These are phyloP conservation scores for Hanseniaspora meyeri DNA, from an alignment of 805 yeast genomes.

Conservation along the genomic window DNA sequence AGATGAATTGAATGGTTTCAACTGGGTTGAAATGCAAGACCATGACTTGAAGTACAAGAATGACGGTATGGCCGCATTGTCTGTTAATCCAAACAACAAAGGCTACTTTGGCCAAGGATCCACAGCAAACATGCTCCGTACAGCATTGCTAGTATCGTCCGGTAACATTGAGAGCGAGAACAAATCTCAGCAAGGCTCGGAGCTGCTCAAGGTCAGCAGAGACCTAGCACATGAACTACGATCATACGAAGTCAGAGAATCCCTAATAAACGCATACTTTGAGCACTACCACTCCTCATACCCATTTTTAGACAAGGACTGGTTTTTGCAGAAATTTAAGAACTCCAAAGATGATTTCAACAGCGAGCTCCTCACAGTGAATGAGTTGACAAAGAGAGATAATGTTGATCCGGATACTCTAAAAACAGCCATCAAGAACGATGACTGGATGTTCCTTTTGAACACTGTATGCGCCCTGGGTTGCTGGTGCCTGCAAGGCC, in stretches of 20 bases:
- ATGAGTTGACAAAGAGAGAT: constrained; percentile 26
- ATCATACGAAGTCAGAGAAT: constrained; percentile 23
- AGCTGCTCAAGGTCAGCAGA: not conserved
- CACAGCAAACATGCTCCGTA: constrained; percentile 40
- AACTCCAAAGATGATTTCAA: not conserved
- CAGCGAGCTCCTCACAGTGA: not conserved
- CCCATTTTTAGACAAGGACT: constrained; percentile 47
- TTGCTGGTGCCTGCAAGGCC: constrained; percentile 53
- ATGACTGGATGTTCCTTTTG: constrained; percentile 39
- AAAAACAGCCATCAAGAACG: constrained; percentile 27
- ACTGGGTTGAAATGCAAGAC: constrained; percentile 46
- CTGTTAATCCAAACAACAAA: constrained; percentile 38
- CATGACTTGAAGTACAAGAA: constrained; percentile 22
- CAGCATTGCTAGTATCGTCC: constrained; percentile 19
- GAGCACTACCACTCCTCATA: constrained; percentile 47
- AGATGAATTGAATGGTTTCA: constrained; percentile 41
- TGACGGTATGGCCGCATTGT: constrained; percentile 58
- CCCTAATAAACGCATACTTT: constrained; percentile 41
- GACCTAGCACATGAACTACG: constrained; percentile 7
- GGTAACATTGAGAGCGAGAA: constrained; percentile 16
- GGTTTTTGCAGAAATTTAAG: constrained; percentile 27
- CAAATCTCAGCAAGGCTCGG: constrained; percentile 15
- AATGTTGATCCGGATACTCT: constrained; percentile 29
- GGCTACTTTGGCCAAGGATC: constrained; percentile 61
- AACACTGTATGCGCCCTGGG: constrained; percentile 56